Base-by-base conservation (phyloP, 2,329 filamentous ascomycete species). In the Arthrobotrys entomopaga region DNA sequence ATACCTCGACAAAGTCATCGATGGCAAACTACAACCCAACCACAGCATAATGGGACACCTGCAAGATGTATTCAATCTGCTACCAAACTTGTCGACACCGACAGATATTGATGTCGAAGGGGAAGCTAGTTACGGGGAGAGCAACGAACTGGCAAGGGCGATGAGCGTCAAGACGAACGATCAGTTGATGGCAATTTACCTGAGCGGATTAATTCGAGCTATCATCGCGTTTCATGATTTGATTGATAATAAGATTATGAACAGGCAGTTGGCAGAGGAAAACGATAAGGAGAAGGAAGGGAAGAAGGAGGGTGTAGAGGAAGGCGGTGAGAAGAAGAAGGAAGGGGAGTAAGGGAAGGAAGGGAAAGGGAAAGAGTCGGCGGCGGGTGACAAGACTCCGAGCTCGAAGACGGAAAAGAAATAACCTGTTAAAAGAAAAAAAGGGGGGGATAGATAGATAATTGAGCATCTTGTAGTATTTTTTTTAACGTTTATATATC, bases 141-240 rank as follows among this genome's bases (percentile, higher is more conserved):
- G 93, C 79, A 90, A 90, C 80, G 95, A 98, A 82, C 86, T 99
- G 63, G 90, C 93, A n/a, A 88, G 95, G 76, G 93, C 95, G 40
- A 97, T 99, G 93, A 96, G 92, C 83, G 88, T 97, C 84, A 99
- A 99, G 88, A 98, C 94, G 71, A 99, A 99, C 81, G 95, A 99
- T 82, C 95, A 99, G 84, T 87, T 99, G 77, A 97, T 99, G 91
- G 89, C 93, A 60, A 98, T 99, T 82, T 99, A 99, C 83, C 86
- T 99, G 64, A 96, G 92, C 84, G 96, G 92, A 84, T 84, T 98
- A 84, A 98, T 99, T 83, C 88, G 95, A 75, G 95, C 95, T 67
- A 99, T 99, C 80, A 98, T 95, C 11, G 95, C 95, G 6, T 99
- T 98, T 89, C 95, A 99, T 82, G 95, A 99, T 81, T 84, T 99